Percentiles rank a stretch among this genome's conserved stretches.
Conservation (phyloP, 164 flowering plant genomes). For the Stephania japonica region DNA sequence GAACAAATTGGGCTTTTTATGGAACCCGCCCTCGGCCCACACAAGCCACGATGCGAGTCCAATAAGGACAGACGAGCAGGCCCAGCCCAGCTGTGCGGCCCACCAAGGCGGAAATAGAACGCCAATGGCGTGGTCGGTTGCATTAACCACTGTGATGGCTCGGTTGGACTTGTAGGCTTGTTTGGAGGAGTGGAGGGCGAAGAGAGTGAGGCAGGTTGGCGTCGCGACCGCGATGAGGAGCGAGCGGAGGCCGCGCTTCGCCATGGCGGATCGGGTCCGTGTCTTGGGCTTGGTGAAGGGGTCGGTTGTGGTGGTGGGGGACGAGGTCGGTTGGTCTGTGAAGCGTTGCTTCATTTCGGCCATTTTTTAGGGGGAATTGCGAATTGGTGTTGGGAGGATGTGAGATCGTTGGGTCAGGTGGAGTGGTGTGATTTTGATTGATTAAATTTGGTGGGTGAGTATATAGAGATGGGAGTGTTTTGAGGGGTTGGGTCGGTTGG, state of each 20-base stretch:
- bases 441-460: slow-evolving; percentile 1
- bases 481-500: background rate
- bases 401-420: background rate
- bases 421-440: background rate
- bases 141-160: slow-evolving; percentile 7
- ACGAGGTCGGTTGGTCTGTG: slow-evolving; percentile 19
- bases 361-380: slow-evolving; percentile 16
- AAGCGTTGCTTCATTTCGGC: slow-evolving; percentile 36
- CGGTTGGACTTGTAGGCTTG: slow-evolving; percentile 28
- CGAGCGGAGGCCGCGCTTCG: slow-evolving; percentile 68
- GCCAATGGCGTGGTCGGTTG: slow-evolving; percentile 21
- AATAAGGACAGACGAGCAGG: slow-evolving; percentile 40
- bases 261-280: slow-evolving; percentile 40
- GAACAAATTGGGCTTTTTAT: slow-evolving; percentile 36
- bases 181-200: slow-evolving; percentile 9
- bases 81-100: slow-evolving; percentile 36
- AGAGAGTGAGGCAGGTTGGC: slow-evolving; percentile 41
- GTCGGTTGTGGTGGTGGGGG: slow-evolving; percentile 2
- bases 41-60: slow-evolving; percentile 79
- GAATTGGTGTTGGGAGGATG: too few relatives aligned
- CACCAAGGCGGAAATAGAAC: slow-evolving; percentile 51
- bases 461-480: slow-evolving; percentile 9
- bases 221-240: slow-evolving; percentile 40
- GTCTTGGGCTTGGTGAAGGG: slow-evolving; percentile 6
- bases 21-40: slow-evolving; percentile 94